Evolutionary conservation across 768 basidiomycete species (phyloP), one percentile per base, ranked within the genome.

Genomic region (Tricholomella constricta): DNA sequence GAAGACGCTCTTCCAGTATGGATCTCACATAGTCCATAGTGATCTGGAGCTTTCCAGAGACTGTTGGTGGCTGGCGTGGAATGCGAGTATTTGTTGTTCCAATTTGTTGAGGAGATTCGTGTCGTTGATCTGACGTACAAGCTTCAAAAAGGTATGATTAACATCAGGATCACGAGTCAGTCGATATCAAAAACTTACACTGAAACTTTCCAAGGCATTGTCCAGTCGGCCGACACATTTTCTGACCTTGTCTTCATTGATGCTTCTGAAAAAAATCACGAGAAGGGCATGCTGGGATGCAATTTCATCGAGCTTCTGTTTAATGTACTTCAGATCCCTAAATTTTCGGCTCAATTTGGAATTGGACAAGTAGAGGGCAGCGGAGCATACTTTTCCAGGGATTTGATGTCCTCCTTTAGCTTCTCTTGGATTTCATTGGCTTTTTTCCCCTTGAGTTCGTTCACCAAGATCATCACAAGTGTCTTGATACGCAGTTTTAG

Each of bases 221-320:
- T 57, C 31, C 27, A 57, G 9, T 8, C 36, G 38, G n/a, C 27
- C 42, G 12, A 52, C 27, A 37, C 51, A 52, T 22, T 48, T 53
- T 14, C 26, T 45, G 32, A 56, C 40, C 19, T 56, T 51, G n/a
- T 48, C 45, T 20, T 56, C 55, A 27, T 56, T 51, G 32, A 52
- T 23, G 19, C 25, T 12, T 43, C 35, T 42, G 35, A 51, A 52
- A 0, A 52, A 10, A 12, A 56, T 19, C 8, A 56, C 34, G 2
- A 42, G 6, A 12, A 56, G 4, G 10, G 25, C 23, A 9, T 35
- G 27, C 26, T 52, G 50, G 8, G 40, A 52, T 12, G 15, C n/a
- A 25, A 56, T 56, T n/a, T 48, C 42, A 19, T 43, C 42, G 20
- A 56, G 49, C 22, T 19, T 47, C 6, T 12, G 46, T 20, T 46